A percentile compares a stretch with the other conserved stretches of the same genome.
These are phyloP conservation scores for Cenchrus fungigraminus DNA, from an alignment of 176 grass and related monocot species.

Conservation along the genomic window DNA sequence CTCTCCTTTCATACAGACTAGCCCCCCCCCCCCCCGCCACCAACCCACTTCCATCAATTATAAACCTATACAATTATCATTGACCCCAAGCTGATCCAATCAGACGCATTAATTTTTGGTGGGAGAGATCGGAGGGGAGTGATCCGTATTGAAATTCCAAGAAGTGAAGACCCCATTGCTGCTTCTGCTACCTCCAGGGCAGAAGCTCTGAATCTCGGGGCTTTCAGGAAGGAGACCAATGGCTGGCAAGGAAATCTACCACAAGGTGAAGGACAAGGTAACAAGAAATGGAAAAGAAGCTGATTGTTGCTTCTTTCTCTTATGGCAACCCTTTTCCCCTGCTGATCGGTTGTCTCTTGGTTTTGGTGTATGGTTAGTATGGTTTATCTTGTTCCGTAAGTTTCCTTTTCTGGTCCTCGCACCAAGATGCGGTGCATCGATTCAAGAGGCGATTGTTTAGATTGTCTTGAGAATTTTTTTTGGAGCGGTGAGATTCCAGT, in stretches of 20 bases:
- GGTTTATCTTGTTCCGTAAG: constrained; percentile 4
- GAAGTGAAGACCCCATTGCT: constrained; percentile 12
- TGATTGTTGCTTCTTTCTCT: not conserved
- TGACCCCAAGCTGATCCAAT: constrained; percentile 36
- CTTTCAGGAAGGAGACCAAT: constrained; percentile 25
- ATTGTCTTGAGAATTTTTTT: constrained; percentile 20
- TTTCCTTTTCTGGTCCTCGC: not conserved
- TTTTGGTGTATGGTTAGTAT: not conserved
- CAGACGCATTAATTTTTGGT: not conserved
- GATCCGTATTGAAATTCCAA: constrained; percentile 12
- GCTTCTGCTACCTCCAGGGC: not conserved
- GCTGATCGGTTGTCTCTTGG: not conserved
- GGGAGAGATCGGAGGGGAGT: constrained; percentile 11
- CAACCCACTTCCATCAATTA: constrained; percentile 45
- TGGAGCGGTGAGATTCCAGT: not conserved
- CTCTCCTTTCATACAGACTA: not conserved
- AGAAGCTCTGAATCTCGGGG: constrained; percentile 15
- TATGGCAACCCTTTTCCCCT: not conserved
- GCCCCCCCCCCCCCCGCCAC: not conserved
- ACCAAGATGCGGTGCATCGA: not conserved
- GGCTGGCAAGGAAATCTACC: constrained; percentile 68
- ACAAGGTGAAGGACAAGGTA: constrained; percentile 75
- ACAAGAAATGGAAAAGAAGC: constrained; percentile 9
- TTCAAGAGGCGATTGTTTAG: not conserved
- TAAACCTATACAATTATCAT: constrained; percentile 22